A percentile compares a stretch with the other conserved stretches of the same genome.
Conservation (phyloP, 2,329 filamentous ascomycete species). For the Alternaria panax region DNA sequence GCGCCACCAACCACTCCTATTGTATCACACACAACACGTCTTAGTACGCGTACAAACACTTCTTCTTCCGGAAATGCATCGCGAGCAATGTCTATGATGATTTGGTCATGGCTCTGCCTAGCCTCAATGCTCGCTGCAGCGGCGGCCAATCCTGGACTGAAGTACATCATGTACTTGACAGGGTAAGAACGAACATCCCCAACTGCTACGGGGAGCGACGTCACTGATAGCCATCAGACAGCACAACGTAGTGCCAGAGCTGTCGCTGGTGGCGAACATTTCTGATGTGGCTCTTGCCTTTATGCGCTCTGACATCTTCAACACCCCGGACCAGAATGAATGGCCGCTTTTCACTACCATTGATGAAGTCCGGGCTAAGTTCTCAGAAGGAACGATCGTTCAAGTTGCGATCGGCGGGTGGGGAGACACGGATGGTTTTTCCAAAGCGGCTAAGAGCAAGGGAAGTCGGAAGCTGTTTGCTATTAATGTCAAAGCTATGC, state of each 20-base stretch:
- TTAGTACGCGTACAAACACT: too few relatives aligned
- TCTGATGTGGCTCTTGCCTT: conserved; percentile 44
- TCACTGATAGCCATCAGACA: conserved; percentile 24
- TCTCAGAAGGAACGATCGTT: conserved; percentile 38
- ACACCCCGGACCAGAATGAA: conserved; percentile 23
- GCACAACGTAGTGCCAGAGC: conserved; percentile 36
- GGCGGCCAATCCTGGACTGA: background rate
- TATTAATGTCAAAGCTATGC: conserved; percentile 68
- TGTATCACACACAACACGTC: background rate
- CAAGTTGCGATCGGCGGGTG: conserved; percentile 77
- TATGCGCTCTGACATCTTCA: conserved; percentile 41
- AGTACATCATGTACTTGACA: conserved; percentile 2
- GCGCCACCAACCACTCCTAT: background rate
- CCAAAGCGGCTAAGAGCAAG: conserved; percentile 61
- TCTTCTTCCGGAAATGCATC: background rate
- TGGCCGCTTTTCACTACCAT: conserved; percentile 42
- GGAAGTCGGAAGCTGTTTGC: conserved; percentile 63
- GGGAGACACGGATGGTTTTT: conserved; percentile 72
- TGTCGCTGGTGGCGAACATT: conserved; percentile 22
- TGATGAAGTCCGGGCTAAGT: conserved; percentile 51
- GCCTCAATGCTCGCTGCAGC: background rate
- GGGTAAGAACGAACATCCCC: background rate
- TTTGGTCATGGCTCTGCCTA: background rate
- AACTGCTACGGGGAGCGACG: accelerated
- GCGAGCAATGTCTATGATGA: background rate